Evolutionary conservation across 2,329 filamentous ascomycete genomes (phyloP).

Genomic region (Fusarium transvaalense): DNA sequence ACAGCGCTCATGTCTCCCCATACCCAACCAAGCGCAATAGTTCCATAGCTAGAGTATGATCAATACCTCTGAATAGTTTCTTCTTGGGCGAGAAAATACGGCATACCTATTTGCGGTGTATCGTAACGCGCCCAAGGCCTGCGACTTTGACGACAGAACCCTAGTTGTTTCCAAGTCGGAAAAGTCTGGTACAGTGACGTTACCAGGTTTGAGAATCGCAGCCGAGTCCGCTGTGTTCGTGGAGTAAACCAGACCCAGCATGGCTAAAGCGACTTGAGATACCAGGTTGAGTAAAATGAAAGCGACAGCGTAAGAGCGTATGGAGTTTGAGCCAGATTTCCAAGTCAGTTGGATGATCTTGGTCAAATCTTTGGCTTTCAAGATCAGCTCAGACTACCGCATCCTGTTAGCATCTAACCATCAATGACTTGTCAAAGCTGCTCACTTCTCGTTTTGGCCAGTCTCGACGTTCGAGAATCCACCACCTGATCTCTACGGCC

Average conservation of each 20-base stretch:
- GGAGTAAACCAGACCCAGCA: conserved; percentile 58
- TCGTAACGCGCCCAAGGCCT: conserved; percentile 51
- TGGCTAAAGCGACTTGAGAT: conserved; percentile 59
- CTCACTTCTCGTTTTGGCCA: conserved; percentile 57
- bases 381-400: conserved; percentile 36
- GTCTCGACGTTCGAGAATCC: conserved; percentile 55
- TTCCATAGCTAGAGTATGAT: conserved; percentile 53
- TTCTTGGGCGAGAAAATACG: too few species aligned
- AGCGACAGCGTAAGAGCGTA: conserved; percentile 33
- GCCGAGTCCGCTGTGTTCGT: conserved; percentile 54
- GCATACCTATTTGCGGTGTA: conserved; percentile 59
- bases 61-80: background rate
- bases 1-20: conserved; percentile 32
- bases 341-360: conserved; percentile 37
- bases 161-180: conserved; percentile 51
- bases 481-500: conserved; percentile 61
- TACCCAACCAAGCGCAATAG: conserved; percentile 51
- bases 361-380: conserved; percentile 40
- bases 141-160: conserved; percentile 44
- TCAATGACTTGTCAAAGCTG: background rate
- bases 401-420: background rate
- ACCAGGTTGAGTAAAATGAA: conserved; percentile 39
- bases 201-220: conserved; percentile 52
- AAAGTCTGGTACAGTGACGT: conserved; percentile 55
- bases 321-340: conserved; percentile 28